Evolutionary conservation across 2,329 filamentous ascomycete genomes (phyloP).

Genomic region (Pseudogymnoascus sp.): DNA sequence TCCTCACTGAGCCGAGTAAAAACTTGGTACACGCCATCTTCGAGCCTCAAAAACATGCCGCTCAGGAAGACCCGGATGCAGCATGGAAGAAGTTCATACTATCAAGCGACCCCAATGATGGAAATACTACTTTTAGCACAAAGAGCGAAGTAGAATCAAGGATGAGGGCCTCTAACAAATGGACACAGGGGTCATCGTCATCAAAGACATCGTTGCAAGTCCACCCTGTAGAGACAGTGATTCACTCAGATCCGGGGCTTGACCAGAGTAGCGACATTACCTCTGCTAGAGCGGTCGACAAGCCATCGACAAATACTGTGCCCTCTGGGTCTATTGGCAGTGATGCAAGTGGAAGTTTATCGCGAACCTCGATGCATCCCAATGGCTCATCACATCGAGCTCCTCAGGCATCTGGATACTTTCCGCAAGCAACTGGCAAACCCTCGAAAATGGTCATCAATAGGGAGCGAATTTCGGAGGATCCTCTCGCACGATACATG

Average conservation of each 20-base stretch:
- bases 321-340: not conserved
- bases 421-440: not conserved
- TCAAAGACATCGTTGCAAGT: not conserved
- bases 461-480: not conserved
- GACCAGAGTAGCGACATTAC: not conserved
- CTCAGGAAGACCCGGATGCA: constrained; percentile 15
- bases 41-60: not conserved
- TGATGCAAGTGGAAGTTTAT: not conserved
- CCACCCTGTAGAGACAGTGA: not conserved
- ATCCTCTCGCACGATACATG: not conserved
- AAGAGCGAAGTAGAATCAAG: not conserved
- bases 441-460: not conserved
- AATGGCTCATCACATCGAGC: not conserved
- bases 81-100: constrained; percentile 25
- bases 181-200: not conserved
- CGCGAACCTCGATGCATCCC: not conserved
- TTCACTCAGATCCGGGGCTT: not conserved
- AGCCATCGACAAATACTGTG: not conserved
- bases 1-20: not conserved
- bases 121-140: not conserved
- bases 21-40: not conserved
- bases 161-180: not conserved
- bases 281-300: not conserved
- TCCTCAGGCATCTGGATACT: not conserved
- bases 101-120: constrained; percentile 15